Evolutionary conservation across 1,284 basidiomycete species (phyloP).

Genomic region (Tilletiopsis washingtonensis): DNA sequence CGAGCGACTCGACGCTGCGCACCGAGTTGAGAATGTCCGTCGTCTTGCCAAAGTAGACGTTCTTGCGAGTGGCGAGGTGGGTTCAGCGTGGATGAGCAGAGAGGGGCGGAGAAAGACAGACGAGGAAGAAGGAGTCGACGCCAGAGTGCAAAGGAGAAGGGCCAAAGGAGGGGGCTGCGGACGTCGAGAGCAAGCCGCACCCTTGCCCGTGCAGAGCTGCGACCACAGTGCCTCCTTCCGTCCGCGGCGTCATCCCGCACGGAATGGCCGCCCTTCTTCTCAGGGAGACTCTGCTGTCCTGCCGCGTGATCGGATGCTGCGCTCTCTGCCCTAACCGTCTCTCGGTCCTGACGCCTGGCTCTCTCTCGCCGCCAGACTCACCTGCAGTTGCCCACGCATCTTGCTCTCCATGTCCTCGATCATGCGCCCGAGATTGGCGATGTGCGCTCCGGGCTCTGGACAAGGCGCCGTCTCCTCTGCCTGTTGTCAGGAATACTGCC

Average conservation of each 20-base stretch:
- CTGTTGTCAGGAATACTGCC: too few relatives aligned
- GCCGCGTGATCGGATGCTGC: too few relatives aligned
- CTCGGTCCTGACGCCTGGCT: too few relatives aligned
- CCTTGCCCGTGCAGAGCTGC: background rate
- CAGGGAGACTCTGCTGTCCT: too few relatives aligned
- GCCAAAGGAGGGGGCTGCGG: too few relatives aligned
- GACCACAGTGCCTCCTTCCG: background rate
- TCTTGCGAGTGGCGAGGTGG: slow-evolving; percentile 52
- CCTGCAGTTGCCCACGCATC: slow-evolving; percentile 77
- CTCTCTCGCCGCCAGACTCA: too few relatives aligned
- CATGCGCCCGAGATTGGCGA: slow-evolving; percentile 84
- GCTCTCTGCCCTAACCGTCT: too few relatives aligned
- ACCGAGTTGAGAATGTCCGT: slow-evolving; percentile 87
- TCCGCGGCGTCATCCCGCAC: too few relatives aligned
- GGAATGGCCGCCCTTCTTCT: too few relatives aligned
- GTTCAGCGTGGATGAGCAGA: background rate
- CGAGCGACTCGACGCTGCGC: slow-evolving; percentile 75
- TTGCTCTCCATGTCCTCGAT: slow-evolving; percentile 99
- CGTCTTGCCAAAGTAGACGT: slow-evolving; percentile 98
- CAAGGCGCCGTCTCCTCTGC: background rate
- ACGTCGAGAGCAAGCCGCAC: too few relatives aligned
- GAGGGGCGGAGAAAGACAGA: background rate
- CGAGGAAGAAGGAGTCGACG: background rate
- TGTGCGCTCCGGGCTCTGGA: slow-evolving; percentile 57
- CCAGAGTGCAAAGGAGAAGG: too few relatives aligned